Conservation (phyloP, 208 protist genomes). For the Leishmania tarentolae region DNA sequence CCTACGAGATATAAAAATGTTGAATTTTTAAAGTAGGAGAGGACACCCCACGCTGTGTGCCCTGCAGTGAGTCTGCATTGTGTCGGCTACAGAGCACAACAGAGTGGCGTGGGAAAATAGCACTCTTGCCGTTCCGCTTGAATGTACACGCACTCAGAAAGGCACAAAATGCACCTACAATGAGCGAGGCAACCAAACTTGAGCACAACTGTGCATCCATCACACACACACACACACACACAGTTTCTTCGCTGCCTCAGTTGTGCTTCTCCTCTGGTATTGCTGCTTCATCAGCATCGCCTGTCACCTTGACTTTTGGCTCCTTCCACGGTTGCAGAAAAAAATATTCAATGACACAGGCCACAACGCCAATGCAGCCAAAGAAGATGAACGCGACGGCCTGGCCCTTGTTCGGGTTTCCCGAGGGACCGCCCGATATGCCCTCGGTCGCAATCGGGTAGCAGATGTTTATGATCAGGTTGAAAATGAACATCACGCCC, state of each 20-base stretch:
- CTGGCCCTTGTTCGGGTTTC: constrained; percentile 68
- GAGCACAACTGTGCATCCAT: background rate
- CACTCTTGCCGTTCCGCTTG: background rate
- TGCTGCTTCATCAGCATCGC: background rate
- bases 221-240: background rate
- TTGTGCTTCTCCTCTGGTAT: background rate
- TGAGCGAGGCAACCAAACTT: background rate
- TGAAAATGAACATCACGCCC: constrained; percentile 56
- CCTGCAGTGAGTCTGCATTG: background rate
- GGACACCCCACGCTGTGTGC: background rate
- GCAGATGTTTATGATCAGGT: constrained; percentile 63
- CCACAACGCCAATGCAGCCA: constrained; percentile 44
- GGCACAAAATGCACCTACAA: background rate
- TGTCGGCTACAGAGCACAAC: background rate
- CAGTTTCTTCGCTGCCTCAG: background rate
- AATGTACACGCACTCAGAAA: background rate
- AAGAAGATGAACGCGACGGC: constrained; percentile 67
- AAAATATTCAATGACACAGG: constrained; percentile 51
- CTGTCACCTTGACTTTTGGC: background rate
- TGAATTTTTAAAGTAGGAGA: background rate
- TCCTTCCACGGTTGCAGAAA: constrained; percentile 50
- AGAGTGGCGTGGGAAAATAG: background rate
- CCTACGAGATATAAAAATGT: background rate
- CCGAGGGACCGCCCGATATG: constrained; percentile 64
- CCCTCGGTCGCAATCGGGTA: constrained; percentile 62